A percentile compares a stretch with the other conserved stretches of the same genome.
Conservation (phyloP, 2,329 filamentous ascomycete species). For the Pezicula radicicola region DNA sequence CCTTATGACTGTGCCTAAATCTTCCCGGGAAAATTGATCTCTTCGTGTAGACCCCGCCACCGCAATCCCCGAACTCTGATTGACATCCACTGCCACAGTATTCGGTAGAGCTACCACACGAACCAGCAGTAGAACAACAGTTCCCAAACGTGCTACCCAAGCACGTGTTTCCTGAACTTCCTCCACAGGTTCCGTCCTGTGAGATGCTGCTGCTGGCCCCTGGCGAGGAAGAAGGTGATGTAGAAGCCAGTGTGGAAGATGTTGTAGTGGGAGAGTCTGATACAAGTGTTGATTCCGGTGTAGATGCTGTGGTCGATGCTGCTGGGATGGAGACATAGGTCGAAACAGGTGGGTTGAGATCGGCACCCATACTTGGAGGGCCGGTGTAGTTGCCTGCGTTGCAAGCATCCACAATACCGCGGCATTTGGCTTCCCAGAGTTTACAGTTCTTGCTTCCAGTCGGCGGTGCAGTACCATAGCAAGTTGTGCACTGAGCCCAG, state of each 20-base stretch:
- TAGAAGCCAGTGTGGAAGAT: not conserved
- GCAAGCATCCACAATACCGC: conserved; percentile 41
- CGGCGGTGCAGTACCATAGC: conserved; percentile 56
- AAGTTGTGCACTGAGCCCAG: conserved; percentile 56
- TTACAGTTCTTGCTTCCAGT: conserved; percentile 59
- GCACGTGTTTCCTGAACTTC: conserved; percentile 36
- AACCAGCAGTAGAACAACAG: conserved; percentile 39
- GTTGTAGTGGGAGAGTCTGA: conserved; percentile 18
- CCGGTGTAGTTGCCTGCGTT: conserved; percentile 40
- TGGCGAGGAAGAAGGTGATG: not conserved
- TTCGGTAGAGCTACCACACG: conserved; percentile 34
- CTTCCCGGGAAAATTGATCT: not conserved
- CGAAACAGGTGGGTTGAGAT: conserved; percentile 26
- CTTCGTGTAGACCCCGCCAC: no score
- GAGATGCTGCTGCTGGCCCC: not conserved
- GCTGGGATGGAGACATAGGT: conserved; percentile 19
- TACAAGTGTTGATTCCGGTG: not conserved
- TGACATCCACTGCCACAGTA: conserved; percentile 37
- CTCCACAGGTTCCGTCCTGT: conserved; percentile 36
- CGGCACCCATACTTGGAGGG: conserved; percentile 41
- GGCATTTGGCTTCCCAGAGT: conserved; percentile 62
- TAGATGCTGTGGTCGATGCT: conserved; percentile 17
- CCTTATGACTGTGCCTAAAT: no score
- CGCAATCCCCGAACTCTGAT: conserved; percentile 32
- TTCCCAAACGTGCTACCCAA: conserved; percentile 37